Evolutionary conservation across 2,329 filamentous ascomycete species (phyloP).

Genomic region (Colletotrichum theobromicola): DNA sequence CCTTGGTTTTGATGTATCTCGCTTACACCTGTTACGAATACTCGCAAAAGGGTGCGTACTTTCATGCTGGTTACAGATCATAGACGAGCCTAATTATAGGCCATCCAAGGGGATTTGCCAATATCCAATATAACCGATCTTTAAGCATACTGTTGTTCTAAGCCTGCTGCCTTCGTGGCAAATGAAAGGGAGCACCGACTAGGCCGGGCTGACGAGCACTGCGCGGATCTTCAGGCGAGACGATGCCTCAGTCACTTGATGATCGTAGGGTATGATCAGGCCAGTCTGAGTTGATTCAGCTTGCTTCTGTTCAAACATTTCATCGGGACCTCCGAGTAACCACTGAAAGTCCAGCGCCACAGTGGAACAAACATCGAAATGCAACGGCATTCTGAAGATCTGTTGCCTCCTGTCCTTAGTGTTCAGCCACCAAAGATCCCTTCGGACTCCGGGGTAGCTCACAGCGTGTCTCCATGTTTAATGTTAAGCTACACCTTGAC

Average conservation of each 20-base stretch:
- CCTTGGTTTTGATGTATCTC: not conserved
- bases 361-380: not conserved
- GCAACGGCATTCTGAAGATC: not conserved
- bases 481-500: not conserved
- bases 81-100: not conserved
- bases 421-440: not conserved
- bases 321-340: not conserved
- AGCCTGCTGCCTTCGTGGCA: not conserved
- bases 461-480: not conserved
- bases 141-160: not conserved
- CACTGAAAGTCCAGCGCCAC: not conserved
- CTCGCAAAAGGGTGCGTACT: not conserved
- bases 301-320: not conserved
- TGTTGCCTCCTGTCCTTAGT: accelerated
- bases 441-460: not conserved
- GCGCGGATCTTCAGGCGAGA: not conserved
- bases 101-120: not conserved
- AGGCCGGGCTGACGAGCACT: not conserved
- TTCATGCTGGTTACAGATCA: not conserved
- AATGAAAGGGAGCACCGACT: not conserved
- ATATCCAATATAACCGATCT: not conserved
- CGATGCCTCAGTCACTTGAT: not conserved
- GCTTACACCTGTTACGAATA: not conserved
- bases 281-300: not conserved
- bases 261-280: not conserved